Evolutionary conservation across 208 protist genomes (phyloP), one percentile per base, ranked within the genome.

Genomic region (Crithidia expoeki): DNA sequence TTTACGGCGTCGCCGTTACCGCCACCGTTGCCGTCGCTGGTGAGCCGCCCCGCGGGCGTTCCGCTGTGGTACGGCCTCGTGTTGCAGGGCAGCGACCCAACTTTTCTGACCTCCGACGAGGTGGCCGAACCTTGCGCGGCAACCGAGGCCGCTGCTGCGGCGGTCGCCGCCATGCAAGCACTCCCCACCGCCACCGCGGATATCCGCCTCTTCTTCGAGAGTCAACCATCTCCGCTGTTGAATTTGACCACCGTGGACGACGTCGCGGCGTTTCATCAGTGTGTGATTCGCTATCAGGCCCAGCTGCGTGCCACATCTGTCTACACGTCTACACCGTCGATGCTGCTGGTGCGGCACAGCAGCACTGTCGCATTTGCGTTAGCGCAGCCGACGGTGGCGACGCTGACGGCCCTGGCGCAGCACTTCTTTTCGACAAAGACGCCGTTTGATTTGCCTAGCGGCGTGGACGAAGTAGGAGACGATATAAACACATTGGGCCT

Each of bases 381-480:
- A 50, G 74, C 88, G 63, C 63, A 70, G 3, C 81, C 86, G 10
- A 89, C 81, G 25, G 38, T 70, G 27, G 71, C 74, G 4, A 73
- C 85, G 40, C 63, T 92, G 33, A 79, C 76, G 63, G 62, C 70
- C n/a, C 68, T 92, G 32, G 74, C 83, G 28, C 68, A 83, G 25
- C 72, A 88, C 47, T 85, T 84, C 69, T 82, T 69, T 49, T 62
- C 74, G 19, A 70, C 77, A 3, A 34, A 66, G 23, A 40, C 68
- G 7, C 67, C 67, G n/a, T 61, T 74, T 25, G 16, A 51, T 14
- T 12, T 74, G n/a, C 23, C 42, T 21, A 16, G 1, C 6, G 19
- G 3, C 28, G 34, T 17, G 12, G 58, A 46, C 16, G 61, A 33
- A 38, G 65, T 14, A 4, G 36, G 17, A 32, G 56, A 23, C 49